Base-by-base conservation (phyloP, 495 filamentous ascomycete species). In the Daldinia bambusicola region DNA sequence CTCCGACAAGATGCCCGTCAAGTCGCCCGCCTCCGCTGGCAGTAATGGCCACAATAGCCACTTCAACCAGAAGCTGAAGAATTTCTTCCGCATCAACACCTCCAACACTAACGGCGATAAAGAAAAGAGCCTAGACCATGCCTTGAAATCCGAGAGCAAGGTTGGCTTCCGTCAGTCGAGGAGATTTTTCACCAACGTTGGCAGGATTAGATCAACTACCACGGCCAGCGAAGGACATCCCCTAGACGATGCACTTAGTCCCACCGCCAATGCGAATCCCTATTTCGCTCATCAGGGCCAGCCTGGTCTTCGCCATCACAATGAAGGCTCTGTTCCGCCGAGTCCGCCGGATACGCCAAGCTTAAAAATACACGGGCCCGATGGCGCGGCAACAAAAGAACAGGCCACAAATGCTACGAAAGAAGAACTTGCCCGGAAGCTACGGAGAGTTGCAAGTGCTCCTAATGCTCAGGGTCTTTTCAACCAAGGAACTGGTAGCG, bases 271-370 rank as follows among this genome's bases (percentile, higher is more conserved):
- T 69, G 96, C 94, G 32, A 99, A 99, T 76, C 95, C 95, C 3
- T 99, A 99, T 76, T 99, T 99, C 79, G 91, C 90, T 55, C 96
- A 98, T 78, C 95, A 99, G 78, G 95, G 95, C 60, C 95, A 93
- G 66, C 95, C 95, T 18, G 89, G 92, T 59, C 82, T 98, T 70
- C 89, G 95, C 70, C 95, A 99, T 82, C 94, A 94, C 80, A 96
- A 98, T 78, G 93, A 97, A 43, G 92, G 90, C 75, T 97, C 92
- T 71, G 91, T 95, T n/a, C 95, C 95, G 22, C 93, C 94, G 0
- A 97, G 94, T 40, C 96, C 95, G n/a, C 94, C 95, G 30, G 94
- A 97, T 80, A 95, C 93, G 4, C 95, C 95, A 50, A 85, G 81
- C 36, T 81, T 92, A 67, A 92, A 92, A 82, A 85, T 93, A 32